Percentiles rank a stretch among this genome's conserved stretches.
phyloP scores from a whole-genome alignment of 495 filamentous ascomycete genomes.

The Lophium mytilinum region DNA sequence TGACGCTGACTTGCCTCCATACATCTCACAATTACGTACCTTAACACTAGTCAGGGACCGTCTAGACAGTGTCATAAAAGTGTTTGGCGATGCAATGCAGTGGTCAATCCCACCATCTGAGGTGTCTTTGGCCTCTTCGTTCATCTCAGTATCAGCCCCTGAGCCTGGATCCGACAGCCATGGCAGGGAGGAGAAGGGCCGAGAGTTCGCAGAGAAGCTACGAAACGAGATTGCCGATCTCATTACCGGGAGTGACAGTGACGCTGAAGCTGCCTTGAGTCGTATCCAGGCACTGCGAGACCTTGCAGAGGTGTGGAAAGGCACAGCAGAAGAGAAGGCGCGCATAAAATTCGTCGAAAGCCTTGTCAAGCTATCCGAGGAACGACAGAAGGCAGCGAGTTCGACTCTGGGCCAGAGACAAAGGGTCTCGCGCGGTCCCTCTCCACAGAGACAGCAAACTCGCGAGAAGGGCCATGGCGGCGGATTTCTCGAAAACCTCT shows the following conservation, averaged over 20 bases:
- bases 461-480: constrained; percentile 1
- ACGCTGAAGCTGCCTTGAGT: constrained; percentile 52
- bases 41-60: constrained; percentile 71
- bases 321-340: constrained; percentile 86
- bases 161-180: constrained; percentile 53
- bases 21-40: constrained; percentile 71
- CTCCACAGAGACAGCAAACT: constrained; percentile 1
- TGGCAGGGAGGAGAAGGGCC: constrained; percentile 69
- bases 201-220: constrained; percentile 59
- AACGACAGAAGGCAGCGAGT: constrained; percentile 25
- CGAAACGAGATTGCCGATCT: constrained; percentile 63
- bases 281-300: constrained; percentile 66
- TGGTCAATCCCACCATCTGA: constrained; percentile 79
- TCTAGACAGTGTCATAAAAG: constrained; percentile 76
- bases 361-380: constrained; percentile 52
- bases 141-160: constrained; percentile 70
- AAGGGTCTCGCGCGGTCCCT: constrained; percentile 9
- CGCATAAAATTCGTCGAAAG: constrained; percentile 72
- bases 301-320: constrained; percentile 76
- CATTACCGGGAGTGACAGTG: constrained; percentile 42
- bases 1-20: constrained; percentile 43
- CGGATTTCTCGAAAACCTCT: constrained; percentile 20
- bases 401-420: constrained; percentile 4
- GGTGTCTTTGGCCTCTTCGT: constrained; percentile 53
- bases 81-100: constrained; percentile 88